Evolutionary conservation across 2,329 filamentous ascomycete genomes (phyloP).

Genomic region (Alternaria sp.): DNA sequence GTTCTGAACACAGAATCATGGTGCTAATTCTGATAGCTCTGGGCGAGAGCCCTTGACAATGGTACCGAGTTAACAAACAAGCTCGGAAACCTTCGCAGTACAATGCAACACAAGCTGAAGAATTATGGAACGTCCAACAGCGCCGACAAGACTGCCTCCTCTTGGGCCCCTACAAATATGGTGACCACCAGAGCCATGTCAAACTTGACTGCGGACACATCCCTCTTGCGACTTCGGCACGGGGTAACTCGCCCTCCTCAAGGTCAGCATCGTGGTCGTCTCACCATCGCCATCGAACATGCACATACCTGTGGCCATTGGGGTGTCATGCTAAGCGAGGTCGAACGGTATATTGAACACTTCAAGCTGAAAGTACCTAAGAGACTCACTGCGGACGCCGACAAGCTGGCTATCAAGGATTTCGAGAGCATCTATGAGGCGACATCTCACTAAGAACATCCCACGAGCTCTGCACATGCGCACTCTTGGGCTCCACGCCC

Average conservation of each 20-base stretch:
- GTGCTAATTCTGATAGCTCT: neutral
- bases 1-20: neutral
- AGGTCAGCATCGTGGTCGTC: neutral
- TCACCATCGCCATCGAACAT: slow-evolving; percentile 5
- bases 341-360: neutral
- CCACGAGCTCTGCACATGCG: neutral
- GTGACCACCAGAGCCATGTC: too few relatives aligned
- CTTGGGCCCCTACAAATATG: neutral
- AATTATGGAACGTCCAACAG: neutral
- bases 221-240: neutral
- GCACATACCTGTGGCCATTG: neutral
- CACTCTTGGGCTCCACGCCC: neutral
- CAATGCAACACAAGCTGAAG: too few relatives aligned
- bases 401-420: neutral
- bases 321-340: neutral
- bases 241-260: neutral
- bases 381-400: neutral
- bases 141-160: neutral
- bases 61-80: neutral
- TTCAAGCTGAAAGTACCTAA: neutral
- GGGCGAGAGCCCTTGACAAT: neutral
- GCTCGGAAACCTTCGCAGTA: neutral
- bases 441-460: neutral
- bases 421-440: neutral
- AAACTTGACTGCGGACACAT: too few relatives aligned